Evolutionary conservation across 768 basidiomycete genomes (phyloP).

Genomic region (Daedaleopsis sinensis): DNA sequence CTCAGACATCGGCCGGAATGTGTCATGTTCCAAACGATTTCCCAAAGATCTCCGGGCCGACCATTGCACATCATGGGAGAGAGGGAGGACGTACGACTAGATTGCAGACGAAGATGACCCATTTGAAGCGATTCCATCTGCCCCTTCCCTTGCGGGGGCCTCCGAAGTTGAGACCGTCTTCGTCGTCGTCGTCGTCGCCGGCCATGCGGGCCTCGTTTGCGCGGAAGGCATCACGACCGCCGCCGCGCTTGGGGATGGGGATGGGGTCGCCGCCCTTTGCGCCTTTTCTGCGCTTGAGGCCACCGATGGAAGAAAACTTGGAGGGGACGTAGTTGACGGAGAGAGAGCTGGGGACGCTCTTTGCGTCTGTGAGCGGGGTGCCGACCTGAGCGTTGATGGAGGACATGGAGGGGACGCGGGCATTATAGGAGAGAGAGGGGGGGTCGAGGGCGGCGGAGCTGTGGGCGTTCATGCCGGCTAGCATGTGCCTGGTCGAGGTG

Average conservation of each 20-base stretch:
- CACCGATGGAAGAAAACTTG: slow-evolving; percentile 62
- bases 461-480: slow-evolving; percentile 36
- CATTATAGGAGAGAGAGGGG: slow-evolving; percentile 40
- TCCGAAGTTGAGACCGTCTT: slow-evolving; percentile 42
- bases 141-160: slow-evolving; percentile 46
- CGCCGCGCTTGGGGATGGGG: slow-evolving; percentile 61
- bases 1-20: no score
- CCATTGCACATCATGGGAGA: no score
- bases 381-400: slow-evolving; percentile 29
- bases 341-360: slow-evolving; percentile 41
- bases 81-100: slow-evolving; percentile 42
- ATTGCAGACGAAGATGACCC: slow-evolving; percentile 73
- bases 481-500: slow-evolving; percentile 52
- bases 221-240: slow-evolving; percentile 63
- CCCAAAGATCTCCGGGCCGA: no score
- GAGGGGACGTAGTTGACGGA: slow-evolving; percentile 75
- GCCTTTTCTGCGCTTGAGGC: slow-evolving; percentile 41
- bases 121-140: slow-evolving; percentile 86
- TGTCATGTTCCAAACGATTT: no score
- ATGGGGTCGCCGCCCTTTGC: slow-evolving; percentile 32
- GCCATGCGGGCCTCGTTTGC: slow-evolving; percentile 43
- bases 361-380: slow-evolving; percentile 25
- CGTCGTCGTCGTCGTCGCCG: slow-evolving; percentile 40
- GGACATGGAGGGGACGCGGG: slow-evolving; percentile 25
- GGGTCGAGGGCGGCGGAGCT: slow-evolving; percentile 37